Conservation (phyloP, 2,329 filamentous ascomycete species). For the Cladosporium colombiae region DNA sequence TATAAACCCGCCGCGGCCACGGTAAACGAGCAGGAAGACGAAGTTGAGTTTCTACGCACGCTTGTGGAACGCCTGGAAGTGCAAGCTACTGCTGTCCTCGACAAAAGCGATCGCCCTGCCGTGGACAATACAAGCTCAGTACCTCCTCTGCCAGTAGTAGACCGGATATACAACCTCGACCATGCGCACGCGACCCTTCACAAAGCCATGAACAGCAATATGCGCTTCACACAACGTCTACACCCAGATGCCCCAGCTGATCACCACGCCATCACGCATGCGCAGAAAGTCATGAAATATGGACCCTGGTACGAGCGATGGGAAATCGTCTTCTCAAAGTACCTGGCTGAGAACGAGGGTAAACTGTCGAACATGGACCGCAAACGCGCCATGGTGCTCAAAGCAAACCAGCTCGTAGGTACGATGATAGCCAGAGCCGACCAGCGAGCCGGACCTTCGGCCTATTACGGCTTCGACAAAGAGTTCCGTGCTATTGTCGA, state of each 20-base stretch:
- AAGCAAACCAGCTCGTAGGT: conserved; percentile 37
- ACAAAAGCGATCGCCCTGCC: conserved; percentile 33
- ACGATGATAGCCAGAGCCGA: conserved; percentile 37
- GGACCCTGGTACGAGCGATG: conserved; percentile 36
- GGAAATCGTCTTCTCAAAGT: conserved; percentile 34
- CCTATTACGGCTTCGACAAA: conserved; percentile 36
- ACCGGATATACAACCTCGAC: conserved; percentile 34
- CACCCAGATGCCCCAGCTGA: conserved; percentile 32
- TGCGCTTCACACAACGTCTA: conserved; percentile 38
- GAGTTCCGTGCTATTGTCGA: conserved; percentile 39
- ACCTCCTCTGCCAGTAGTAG: conserved; percentile 31
- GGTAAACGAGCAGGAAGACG: conserved; percentile 30
- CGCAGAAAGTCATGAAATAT: conserved; percentile 35
- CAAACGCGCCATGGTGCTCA: conserved; percentile 39
- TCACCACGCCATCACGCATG: conserved; percentile 35
- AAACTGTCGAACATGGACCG: conserved; percentile 35
- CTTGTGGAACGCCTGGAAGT: conserved; percentile 37
- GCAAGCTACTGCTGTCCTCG: conserved; percentile 36
- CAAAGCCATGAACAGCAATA: conserved; percentile 36
- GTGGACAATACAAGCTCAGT: conserved; percentile 31
- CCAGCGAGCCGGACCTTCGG: conserved; percentile 34
- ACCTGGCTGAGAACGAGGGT: conserved; percentile 29
- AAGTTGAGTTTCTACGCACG: conserved; percentile 37
- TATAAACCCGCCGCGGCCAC: conserved; percentile 20
- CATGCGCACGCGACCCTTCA: conserved; percentile 37